phyloP scores from a whole-genome alignment of 2,329 filamentous ascomycete species.

The Aspergillus alliaceus region DNA sequence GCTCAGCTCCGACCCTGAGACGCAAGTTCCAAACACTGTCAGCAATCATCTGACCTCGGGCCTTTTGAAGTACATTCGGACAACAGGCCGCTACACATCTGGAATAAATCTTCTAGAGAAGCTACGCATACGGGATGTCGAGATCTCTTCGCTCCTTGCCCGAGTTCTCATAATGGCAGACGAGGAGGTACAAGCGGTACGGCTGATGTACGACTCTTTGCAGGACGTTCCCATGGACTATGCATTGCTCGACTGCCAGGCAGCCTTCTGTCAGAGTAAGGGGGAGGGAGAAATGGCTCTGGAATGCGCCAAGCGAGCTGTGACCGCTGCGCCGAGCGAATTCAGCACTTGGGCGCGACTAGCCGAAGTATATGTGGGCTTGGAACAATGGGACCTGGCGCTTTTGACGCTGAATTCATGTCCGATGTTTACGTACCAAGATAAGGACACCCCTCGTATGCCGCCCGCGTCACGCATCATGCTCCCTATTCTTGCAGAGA shows the following conservation, averaged over 20 bases:
- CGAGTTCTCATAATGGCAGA: conserved; percentile 92
- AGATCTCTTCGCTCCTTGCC: conserved; percentile 89
- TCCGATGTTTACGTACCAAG: conserved; percentile 99
- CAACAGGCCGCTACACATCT: conserved; percentile 88
- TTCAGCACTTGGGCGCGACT: conserved; percentile 95
- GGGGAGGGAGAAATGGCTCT: conserved; percentile 83
- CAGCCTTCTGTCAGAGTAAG: conserved; percentile 86
- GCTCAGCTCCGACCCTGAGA: conserved; percentile 91
- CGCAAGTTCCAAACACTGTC: conserved; percentile 95
- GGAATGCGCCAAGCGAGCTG: conserved; percentile 90
- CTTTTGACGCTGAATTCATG: conserved; percentile 95
- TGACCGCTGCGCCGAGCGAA: conserved; percentile 92
- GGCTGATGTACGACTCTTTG: conserved; percentile 81
- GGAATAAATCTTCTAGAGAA: conserved; percentile 99
- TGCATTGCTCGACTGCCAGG: conserved; percentile 90
- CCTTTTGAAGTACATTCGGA: conserved; percentile 89
- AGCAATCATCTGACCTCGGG: conserved; percentile 96
- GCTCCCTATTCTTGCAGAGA: conserved; percentile 84
- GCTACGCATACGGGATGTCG: conserved; percentile 81
- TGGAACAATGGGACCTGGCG: conserved; percentile 96
- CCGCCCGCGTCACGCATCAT: conserved; percentile 87
- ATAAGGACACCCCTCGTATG: conserved; percentile 94
- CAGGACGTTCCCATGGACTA: conserved; percentile 97
- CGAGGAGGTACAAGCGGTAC: conserved; percentile 93
- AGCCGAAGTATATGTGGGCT: conserved; percentile 87